Base-by-base conservation (phyloP, 257 asterid species). In the Linaria vulgaris region DNA sequence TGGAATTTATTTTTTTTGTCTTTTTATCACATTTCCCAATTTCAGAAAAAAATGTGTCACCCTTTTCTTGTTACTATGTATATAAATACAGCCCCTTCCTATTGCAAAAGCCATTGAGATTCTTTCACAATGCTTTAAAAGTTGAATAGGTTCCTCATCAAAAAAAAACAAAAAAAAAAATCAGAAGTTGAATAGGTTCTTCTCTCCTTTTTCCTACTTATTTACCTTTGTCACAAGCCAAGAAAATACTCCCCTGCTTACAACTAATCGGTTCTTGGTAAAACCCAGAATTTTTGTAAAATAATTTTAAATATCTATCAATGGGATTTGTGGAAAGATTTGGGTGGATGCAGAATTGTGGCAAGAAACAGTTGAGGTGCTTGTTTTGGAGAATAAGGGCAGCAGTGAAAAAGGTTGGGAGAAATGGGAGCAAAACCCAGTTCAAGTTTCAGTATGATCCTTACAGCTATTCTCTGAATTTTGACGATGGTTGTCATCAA, bases 391-490 rank as follows among this genome's bases (percentile, higher is more conserved):
- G 76, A 72, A 39, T 78, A 76, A 80, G 67, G 51, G 84, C 78
- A 59, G 83, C 81, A 9, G 39, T 77, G 67, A 84, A 75, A 77
- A 82, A 71, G 55, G 80, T 70, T 0, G 12, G 51, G 53, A 76
- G 58, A 61, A 75, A 61, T 4, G 55, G 80, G 55, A 61, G 73
- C 45, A 76, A 72, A 25, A 56, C 19, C 7, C 77, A 68, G 6
- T 58, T 60, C 41, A 82, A 65, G 55, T 84, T 82, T 60, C 91
- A 75, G 64, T 82, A 84, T 68, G 91, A 84, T 75, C 84, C 91
- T 38, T 73, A 81, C 37, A 84, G 88, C 19, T 84, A 84, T 61
- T 82, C 88, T 12, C 74, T 84, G 73, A 84, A 82, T 77, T 82
- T 84, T 31, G 91, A 82, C 27, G 88, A 88, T 72, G 87, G 91